A percentile compares a stretch with the other conserved stretches of the same genome.
Conservation (phyloP, 106 monocot species). For the Apostasia shenzhenica region DNA sequence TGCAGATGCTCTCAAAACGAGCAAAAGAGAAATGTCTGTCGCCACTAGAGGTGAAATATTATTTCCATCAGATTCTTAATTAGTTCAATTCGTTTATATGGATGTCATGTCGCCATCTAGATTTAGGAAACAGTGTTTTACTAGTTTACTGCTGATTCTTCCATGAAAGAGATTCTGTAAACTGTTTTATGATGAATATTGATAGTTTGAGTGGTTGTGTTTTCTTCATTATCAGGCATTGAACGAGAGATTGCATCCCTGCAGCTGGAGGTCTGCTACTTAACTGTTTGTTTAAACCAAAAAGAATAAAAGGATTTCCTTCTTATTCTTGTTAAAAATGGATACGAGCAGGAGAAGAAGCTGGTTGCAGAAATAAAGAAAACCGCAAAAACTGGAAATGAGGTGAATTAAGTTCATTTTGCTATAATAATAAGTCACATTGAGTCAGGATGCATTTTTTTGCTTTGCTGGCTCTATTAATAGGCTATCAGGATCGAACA, state of each 20-base stretch:
- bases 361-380: constrained; percentile 18
- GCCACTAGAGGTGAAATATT: constrained; percentile 66
- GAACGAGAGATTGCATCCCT: constrained; percentile 18
- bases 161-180: too few species aligned
- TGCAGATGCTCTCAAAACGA: constrained; percentile 80
- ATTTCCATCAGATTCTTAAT: background rate
- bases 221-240: constrained; percentile 5
- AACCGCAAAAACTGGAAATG: constrained; percentile 22
- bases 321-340: background rate
- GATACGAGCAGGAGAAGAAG: constrained; percentile 9
- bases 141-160: background rate
- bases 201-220: background rate
- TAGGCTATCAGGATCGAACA: too few species aligned
- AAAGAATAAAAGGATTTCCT: background rate
- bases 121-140: background rate
- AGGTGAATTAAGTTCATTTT: constrained; percentile 1
- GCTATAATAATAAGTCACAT: too few species aligned
- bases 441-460: too few species aligned
- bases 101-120: background rate
- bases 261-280: constrained; percentile 13
- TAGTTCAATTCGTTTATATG: background rate
- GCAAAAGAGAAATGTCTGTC: constrained; percentile 82
- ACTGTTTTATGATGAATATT: too few species aligned
- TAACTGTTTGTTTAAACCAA: background rate
- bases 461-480: background rate